Conservation (phyloP, 2,329 filamentous ascomycete species). For the Claviceps sp. region DNA sequence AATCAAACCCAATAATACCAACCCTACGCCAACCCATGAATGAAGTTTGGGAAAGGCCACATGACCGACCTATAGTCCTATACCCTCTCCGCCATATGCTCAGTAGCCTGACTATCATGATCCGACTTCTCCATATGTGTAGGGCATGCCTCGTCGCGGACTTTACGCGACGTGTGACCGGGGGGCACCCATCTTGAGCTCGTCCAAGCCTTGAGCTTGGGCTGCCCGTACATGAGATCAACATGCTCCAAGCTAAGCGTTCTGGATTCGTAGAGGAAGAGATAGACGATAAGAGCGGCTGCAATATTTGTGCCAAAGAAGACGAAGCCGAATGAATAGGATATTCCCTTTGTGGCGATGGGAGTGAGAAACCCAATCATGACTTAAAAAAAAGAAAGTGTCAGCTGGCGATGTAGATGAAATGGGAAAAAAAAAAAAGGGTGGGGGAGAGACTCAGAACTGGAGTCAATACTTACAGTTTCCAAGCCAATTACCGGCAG, state of each 20-base stretch:
- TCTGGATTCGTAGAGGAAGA: slow-evolving; percentile 55
- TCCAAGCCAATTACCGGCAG: slow-evolving; percentile 43
- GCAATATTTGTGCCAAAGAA: slow-evolving; percentile 49
- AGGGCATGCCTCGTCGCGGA: slow-evolving; percentile 17
- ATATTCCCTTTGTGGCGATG: slow-evolving; percentile 47
- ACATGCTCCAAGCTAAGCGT: slow-evolving; percentile 57
- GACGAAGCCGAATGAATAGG: slow-evolving; percentile 51
- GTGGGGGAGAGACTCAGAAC: no score
- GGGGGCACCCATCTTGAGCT: slow-evolving; percentile 39
- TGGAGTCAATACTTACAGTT: slow-evolving; percentile 30
- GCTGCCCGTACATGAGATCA: slow-evolving; percentile 54
- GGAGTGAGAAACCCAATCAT: slow-evolving; percentile 56
- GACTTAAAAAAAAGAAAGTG: slow-evolving; percentile 21
- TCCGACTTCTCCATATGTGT: slow-evolving; percentile 4
- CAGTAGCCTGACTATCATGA: slow-evolving; percentile 3
- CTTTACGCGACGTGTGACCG: slow-evolving; percentile 27
- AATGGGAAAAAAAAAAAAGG: no score
- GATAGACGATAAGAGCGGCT: slow-evolving; percentile 48
- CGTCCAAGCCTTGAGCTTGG: slow-evolving; percentile 45
- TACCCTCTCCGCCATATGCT: slow-evolving; percentile 3
- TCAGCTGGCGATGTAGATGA: no score
- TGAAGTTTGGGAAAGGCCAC: no score
- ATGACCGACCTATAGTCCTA: neutral
- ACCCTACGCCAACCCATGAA: no score
- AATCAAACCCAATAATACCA: no score